These are phyloP conservation scores for Saprolegnia diclina DNA, from an alignment of 352 stramenopile genomes.

Conservation along the genomic window DNA sequence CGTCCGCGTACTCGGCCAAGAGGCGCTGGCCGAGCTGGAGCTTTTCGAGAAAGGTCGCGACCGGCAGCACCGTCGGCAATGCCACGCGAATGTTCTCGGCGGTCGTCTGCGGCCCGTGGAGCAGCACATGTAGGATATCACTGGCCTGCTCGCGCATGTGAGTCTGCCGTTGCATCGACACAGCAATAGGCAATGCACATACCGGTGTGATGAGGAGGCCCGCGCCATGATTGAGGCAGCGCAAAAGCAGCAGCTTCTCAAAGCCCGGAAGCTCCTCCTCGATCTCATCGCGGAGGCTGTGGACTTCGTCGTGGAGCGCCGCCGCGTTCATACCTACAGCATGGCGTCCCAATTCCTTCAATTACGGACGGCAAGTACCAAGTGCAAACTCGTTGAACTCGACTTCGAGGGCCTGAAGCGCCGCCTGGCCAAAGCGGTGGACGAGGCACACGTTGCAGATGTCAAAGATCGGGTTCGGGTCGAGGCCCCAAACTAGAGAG, in stretches of 20 bases:
- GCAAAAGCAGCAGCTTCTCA: conserved; percentile 49
- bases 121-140: conserved; percentile 53
- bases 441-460: conserved; percentile 57
- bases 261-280: conserved; percentile 62
- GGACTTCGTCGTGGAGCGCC: conserved; percentile 46
- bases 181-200: too few species aligned
- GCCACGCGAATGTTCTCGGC: conserved; percentile 59
- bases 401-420: conserved; percentile 37
- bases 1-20: conserved; percentile 45
- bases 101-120: conserved; percentile 40
- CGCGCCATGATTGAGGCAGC: conserved; percentile 51
- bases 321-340: conserved; percentile 46
- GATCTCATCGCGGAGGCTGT: conserved; percentile 57
- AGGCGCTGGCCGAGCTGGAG: conserved; percentile 45
- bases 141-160: conserved; percentile 34
- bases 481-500: conserved; percentile 53
- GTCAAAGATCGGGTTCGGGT: conserved; percentile 56
- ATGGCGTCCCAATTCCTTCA: not conserved
- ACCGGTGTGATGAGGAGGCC: conserved; percentile 35
- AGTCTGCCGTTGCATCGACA: not conserved
- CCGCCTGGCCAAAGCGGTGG: conserved; percentile 42
- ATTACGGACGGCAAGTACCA: conserved; percentile 24
- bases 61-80: conserved; percentile 49
- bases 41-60: conserved; percentile 57
- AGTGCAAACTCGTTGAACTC: conserved; percentile 51